Evolutionary conservation across 805 yeast genomes (phyloP).

Genomic region (Hanseniaspora lachancei): DNA sequence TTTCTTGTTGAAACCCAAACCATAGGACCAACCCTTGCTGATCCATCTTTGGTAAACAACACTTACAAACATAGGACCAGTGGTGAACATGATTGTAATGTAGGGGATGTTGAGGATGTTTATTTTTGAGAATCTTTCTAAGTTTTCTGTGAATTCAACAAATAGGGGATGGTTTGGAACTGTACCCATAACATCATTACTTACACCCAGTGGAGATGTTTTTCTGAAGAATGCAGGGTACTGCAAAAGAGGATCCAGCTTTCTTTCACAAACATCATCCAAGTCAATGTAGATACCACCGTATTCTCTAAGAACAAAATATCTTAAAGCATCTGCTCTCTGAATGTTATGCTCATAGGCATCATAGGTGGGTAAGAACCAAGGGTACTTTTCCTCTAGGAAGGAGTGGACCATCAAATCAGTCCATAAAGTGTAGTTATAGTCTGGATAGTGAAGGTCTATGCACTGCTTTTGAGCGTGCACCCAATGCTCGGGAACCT

Average conservation of each 20-base stretch:
- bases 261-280: slow-evolving; percentile 75
- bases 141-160: slow-evolving; percentile 49
- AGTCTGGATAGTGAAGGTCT: slow-evolving; percentile 66
- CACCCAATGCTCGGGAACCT: slow-evolving; percentile 71
- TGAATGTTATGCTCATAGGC: slow-evolving; percentile 67
- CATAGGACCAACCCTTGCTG: slow-evolving; percentile 36
- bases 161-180: slow-evolving; percentile 81
- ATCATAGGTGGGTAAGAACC: slow-evolving; percentile 76
- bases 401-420: slow-evolving; percentile 71
- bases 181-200: slow-evolving; percentile 87
- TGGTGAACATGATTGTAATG: slow-evolving; percentile 81
- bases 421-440: slow-evolving; percentile 81
- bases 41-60: slow-evolving; percentile 80
- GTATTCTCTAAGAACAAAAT: slow-evolving; percentile 66
- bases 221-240: slow-evolving; percentile 79
- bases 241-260: slow-evolving; percentile 65
- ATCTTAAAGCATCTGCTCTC: slow-evolving; percentile 83
- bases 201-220: slow-evolving; percentile 80
- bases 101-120: slow-evolving; percentile 63
- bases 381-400: slow-evolving; percentile 64
- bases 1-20: slow-evolving; percentile 1
- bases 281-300: slow-evolving; percentile 87
- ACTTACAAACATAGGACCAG: slow-evolving; percentile 80
- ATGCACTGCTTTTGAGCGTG: slow-evolving; percentile 64
- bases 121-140: slow-evolving; percentile 51